Base-by-base conservation (phyloP, 2,329 filamentous ascomycete genomes). In the Parastagonospora nodorum region DNA sequence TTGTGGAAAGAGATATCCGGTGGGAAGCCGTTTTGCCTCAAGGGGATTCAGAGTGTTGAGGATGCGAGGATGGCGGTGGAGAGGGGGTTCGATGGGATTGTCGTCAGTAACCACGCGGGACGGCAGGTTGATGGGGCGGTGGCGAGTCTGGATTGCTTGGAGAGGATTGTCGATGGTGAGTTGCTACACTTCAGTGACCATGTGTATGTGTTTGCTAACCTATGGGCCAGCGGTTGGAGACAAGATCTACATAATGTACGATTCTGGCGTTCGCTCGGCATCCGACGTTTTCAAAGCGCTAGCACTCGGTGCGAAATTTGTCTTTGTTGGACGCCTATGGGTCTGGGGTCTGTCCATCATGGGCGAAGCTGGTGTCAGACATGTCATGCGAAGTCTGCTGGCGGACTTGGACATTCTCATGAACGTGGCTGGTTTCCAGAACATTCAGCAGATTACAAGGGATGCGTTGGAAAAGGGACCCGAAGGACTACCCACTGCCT, bases 101-200 rank as follows among this genome's bases (percentile, higher is more conserved):
- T 90, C 1, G 76, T 90, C 1, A 84, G 80, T 11, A 91, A 91
- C 59, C 88, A 91, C 66, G 88, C 87, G 1, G 88, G 88, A 0
- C 72, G 88, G 15, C 83, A 87, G 68, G 81, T 86, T 2, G 84
- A 86, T 58, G 84, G 84, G 0, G 83, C 84, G 2, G 75, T 83
- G 48, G 83, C 79, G 10, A 83, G 79, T 61, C 67, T 87, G 43
- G 84, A 87, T 64, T 82, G 82, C 1, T 60, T 86, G 55, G 82
- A 86, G 72, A 80, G 79, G 50, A 86, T 87, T 49, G 79, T 78
- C 2, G 73, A 78, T 55, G 78, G 76, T 77, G 59, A 60, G 72
- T 61, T 15, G 19, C 28, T n/a, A 12, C 14, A 14, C 11, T 5
- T 27, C 15, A 24, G 16, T 11, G 4, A 10, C 27, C 4, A 1